Conservation (phyloP, 768 basidiomycete species). For the Mycena leptocephala region DNA sequence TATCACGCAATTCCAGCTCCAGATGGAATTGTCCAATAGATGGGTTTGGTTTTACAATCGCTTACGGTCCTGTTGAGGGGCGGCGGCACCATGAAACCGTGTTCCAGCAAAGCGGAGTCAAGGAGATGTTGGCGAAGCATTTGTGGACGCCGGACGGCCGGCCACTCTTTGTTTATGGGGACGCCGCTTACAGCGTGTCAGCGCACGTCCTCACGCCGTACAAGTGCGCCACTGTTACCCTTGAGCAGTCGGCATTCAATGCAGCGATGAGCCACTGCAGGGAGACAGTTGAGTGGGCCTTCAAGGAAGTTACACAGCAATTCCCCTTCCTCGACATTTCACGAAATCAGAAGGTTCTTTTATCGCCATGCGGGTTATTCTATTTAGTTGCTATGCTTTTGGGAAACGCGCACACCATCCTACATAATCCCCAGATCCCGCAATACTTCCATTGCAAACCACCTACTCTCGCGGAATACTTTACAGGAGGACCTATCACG, state of each 20-base stretch:
- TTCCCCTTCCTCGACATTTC: slow-evolving; percentile 31
- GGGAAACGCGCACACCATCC: slow-evolving; percentile 32
- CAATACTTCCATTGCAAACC: slow-evolving; percentile 31
- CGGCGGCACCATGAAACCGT: slow-evolving; percentile 36
- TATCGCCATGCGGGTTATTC: slow-evolving; percentile 32
- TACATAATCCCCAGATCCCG: background rate
- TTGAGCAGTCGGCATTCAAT: slow-evolving; percentile 18
- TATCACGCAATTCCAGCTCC: slow-evolving; percentile 30
- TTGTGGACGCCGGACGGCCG: background rate
- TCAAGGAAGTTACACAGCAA: slow-evolving; percentile 33
- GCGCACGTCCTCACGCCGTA: background rate
- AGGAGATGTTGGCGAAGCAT: slow-evolving; percentile 7
- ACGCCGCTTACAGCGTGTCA: background rate
- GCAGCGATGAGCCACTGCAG: slow-evolving; percentile 31
- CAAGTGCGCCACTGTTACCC: background rate
- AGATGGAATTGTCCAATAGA: slow-evolving; percentile 37
- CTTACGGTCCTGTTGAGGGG: slow-evolving; percentile 36
- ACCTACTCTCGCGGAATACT: slow-evolving; percentile 30
- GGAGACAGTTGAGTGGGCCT: slow-evolving; percentile 36
- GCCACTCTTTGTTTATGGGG: background rate
- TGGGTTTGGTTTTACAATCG: too few relatives aligned
- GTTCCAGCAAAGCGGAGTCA: slow-evolving; percentile 32
- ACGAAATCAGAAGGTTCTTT: slow-evolving; percentile 28
- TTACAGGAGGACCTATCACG: slow-evolving; percentile 24
- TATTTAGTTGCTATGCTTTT: slow-evolving; percentile 31